Evolutionary conservation across 345 rosid genomes (phyloP), one percentile per base, ranked within the genome.

Genomic region (Cardamine chenopodiifolia): DNA sequence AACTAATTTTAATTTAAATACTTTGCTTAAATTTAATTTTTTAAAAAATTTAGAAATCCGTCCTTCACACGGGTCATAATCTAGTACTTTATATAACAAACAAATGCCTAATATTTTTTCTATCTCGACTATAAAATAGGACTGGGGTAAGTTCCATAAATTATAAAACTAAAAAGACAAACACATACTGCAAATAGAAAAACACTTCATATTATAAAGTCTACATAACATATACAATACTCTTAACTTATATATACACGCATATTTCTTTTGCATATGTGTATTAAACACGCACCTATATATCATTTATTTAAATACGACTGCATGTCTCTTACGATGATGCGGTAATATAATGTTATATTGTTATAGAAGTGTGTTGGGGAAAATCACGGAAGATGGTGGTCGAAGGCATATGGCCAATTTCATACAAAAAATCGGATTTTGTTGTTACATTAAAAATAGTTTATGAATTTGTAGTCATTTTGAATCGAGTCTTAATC

Each of bases 381-480:
- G 49, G 44, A 74, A 79, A 66, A 78, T 71, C 57, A 14, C 79
- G 80, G 57, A 69, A 62, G 14, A n/a, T 40, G 45, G 63, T 52
- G 34, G 40, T 52, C 42, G 74, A 28, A 50, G 63, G 37, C 40
- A 52, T 7, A 15, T 39, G n/a, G 47, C 32, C 44, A 3, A 25
- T 37, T 49, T 68, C 64, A 17, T 52, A n/a, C n/a, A n/a, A n/a
- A n/a, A n/a, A n/a, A n/a, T n/a, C n/a, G n/a, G n/a, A n/a, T n/a
- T n/a, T n/a, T n/a, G n/a, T n/a, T n/a, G n/a, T n/a, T n/a, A n/a
- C n/a, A n/a, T n/a, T n/a, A n/a, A n/a, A n/a, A n/a, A n/a, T n/a
- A n/a, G n/a, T n/a, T n/a, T n/a, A n/a, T n/a, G n/a, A n/a, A n/a
- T n/a, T n/a, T n/a, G n/a, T n/a, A n/a, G n/a, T n/a, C n/a, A n/a